Base-by-base conservation (phyloP, 306 rosid species). In the Inga laurina region DNA sequence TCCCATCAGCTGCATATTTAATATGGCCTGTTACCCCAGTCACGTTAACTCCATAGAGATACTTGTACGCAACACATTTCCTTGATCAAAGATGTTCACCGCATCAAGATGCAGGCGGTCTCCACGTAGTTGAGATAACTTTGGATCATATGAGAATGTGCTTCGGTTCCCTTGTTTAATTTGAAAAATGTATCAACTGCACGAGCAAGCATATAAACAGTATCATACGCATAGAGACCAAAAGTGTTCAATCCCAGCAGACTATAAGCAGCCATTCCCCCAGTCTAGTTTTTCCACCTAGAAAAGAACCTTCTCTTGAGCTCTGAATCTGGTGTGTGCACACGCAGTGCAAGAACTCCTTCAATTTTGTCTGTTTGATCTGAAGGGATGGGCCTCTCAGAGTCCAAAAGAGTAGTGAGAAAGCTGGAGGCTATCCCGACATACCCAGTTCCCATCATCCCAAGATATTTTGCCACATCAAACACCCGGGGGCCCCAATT, bases 351-450 rank as follows among this genome's bases (percentile, higher is more conserved):
- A 80, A 96, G 61, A 79, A 91, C 90, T 79, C 99, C 99, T 85
- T 92, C 93, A 77, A 96, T 86, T 61, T 80, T 75, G 80, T 90
- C 93, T 82, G 74, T 85, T 37, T n/a, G 80, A 78, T 83, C 84
- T 19, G 84, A 12, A 74, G 94, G 72, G 34, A 87, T 82, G 15
- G 97, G 88, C 82, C 82, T 78, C 66, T 68, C 73, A 11, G 90
- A 87, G 79, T 96, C 99, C 41, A 93, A 46, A 52, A 77, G 10
- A 56, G 88, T 80, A 35, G 98, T 65, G 43, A 96, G 91, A 92
- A 93, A 96, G 85, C 75, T 83, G 48, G 97, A 87, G 48, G 97
- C 90, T 54, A 96, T 92, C 99, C 99, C 94, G 13, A 96, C 99
- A 86, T 91, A 93, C 7, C 99, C 98, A 57, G 89, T 83, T 82